These are phyloP conservation scores for Pestalotiopsis sp. DNA, from an alignment of 2,329 filamentous ascomycete genomes.

Conservation along the genomic window DNA sequence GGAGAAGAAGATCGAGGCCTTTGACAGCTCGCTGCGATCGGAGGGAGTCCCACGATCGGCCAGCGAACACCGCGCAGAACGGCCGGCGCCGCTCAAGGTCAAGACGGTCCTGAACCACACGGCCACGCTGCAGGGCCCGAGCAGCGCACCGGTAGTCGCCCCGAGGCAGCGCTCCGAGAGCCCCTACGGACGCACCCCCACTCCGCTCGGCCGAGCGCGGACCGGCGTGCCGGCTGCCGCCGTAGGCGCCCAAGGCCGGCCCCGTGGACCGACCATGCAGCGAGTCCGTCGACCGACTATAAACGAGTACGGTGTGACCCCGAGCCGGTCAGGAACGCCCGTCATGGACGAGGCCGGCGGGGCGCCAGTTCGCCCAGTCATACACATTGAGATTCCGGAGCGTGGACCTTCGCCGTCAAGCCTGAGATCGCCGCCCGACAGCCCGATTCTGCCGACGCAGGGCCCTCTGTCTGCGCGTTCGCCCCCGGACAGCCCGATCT, in stretches of 20 bases:
- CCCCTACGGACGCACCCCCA: background rate
- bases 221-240: conserved; percentile 21
- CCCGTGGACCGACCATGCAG: conserved; percentile 7
- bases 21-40: conserved; percentile 13
- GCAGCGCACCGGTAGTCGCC: conserved; percentile 10
- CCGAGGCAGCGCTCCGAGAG: conserved; percentile 12
- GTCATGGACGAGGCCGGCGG: background rate
- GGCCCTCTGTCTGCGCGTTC: background rate
- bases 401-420: conserved; percentile 18
- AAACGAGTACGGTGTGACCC: background rate
- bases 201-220: conserved; percentile 15
- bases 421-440: background rate
- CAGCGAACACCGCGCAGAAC: conserved; percentile 9
- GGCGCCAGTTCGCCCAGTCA: background rate
- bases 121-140: background rate
- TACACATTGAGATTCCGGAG: background rate
- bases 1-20: conserved; percentile 47
- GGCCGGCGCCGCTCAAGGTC: background rate
- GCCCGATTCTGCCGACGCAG: background rate
- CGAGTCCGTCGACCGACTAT: background rate
- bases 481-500: background rate
- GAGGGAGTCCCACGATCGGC: conserved; percentile 25
- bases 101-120: background rate
- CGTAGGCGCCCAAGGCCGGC: conserved; percentile 19
- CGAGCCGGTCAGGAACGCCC: too few relatives aligned